These are phyloP conservation scores for Pseudopithomyces maydicus DNA, from an alignment of 2,329 filamentous ascomycete species.

Conservation along the genomic window DNA sequence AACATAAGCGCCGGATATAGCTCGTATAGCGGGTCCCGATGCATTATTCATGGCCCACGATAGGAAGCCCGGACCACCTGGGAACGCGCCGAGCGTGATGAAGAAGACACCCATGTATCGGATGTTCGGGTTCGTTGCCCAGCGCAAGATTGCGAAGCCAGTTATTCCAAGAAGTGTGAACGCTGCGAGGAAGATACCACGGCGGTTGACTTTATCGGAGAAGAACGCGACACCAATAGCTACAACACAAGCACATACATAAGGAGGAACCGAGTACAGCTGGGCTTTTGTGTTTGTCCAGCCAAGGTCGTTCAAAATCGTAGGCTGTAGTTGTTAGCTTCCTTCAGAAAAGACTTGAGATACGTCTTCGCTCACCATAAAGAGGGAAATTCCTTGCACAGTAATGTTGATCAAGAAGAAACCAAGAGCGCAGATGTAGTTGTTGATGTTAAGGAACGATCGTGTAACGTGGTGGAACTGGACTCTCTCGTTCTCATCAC, in stretches of 20 bases:
- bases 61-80: constrained; percentile 63
- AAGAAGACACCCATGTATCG: constrained; percentile 62
- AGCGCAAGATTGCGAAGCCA: constrained; percentile 60
- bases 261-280: constrained; percentile 46
- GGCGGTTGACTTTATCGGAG: constrained; percentile 44
- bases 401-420: constrained; percentile 67
- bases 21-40: constrained; percentile 60
- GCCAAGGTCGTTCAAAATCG: constrained; percentile 44
- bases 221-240: constrained; percentile 44
- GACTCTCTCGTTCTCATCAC: constrained; percentile 54
- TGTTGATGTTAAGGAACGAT: constrained; percentile 62
- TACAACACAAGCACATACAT: constrained; percentile 43
- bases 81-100: constrained; percentile 61
- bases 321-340: constrained; percentile 33
- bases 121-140: constrained; percentile 61
- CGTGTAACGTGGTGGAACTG: constrained; percentile 56
- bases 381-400: constrained; percentile 54
- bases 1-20: constrained; percentile 62
- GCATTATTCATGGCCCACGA: constrained; percentile 66
- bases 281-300: constrained; percentile 46
- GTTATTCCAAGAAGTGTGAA: constrained; percentile 51
- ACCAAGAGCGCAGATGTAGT: constrained; percentile 62
- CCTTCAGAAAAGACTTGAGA: not conserved
- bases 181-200: constrained; percentile 43
- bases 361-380: constrained; percentile 35